Evolutionary conservation across 2,329 filamentous ascomycete species (phyloP), one percentile per base, ranked within the genome.

Genomic region (Aspergillus phoenicis): DNA sequence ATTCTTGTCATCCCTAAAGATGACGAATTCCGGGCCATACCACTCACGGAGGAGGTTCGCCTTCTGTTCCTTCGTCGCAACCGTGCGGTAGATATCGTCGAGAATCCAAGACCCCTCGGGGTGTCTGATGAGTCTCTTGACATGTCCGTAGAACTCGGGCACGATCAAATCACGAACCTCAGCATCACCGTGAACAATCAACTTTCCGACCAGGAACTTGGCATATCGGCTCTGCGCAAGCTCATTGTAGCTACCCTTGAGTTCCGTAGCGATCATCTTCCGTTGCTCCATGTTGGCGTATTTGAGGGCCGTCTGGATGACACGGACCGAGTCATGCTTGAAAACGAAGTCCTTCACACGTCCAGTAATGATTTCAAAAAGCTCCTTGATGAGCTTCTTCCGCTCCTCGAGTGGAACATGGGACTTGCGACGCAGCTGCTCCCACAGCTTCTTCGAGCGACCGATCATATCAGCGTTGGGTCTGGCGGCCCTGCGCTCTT

Each of bases 241-340:
- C 68, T 91, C 86, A 47, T 87, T 86, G 76, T 96, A 97, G 67
- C 89, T 89, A 17, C 93, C 93, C 77, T 91, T 88, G 59, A 99
- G 84, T 77, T 99, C 95, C 61, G 82, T 83, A 8, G 93, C 92
- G 71, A 99, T 97, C 80, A 89, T 87, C 77, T 89, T 91, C 72
- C 91, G 86, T 79, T 97, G 93, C 62, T 91, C 89, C 58, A 87
- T 83, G 49, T 89, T 96, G 52, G 92, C 90, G 78, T 99, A 99
- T 78, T 99, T 99, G 79, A 99, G 87, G 39, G 94, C 95, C 11
- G 93, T 97, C 80, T 99, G 95, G 26, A 99, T 90, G 45, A 97
- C 93, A 68, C 95, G 87, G n/a, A 97, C 94, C 38, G 93, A 91
- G 75, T 99, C 95, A 77, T 99, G 95, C 85, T 99, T 99, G 80